Evolutionary conservation across 164 flowering plant species (phyloP).

Genomic region (Vitis labrusca): DNA sequence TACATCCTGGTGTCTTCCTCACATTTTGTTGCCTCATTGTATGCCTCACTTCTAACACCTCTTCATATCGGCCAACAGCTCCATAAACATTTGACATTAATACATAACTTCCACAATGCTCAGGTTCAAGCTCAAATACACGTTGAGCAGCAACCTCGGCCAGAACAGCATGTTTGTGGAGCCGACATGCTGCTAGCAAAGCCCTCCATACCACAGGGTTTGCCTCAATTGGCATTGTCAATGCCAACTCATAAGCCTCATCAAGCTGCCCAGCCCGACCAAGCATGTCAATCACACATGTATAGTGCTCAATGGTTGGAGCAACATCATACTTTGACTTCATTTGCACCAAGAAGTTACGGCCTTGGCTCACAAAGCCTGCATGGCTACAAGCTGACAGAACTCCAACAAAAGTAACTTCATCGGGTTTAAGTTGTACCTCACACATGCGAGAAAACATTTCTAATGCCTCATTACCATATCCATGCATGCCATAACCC

Average conservation of each 20-base stretch:
- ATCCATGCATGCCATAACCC: conserved; percentile 72
- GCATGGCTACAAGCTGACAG: conserved; percentile 68
- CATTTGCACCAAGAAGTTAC: conserved; percentile 34
- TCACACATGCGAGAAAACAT: conserved; percentile 43
- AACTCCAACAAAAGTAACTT: conserved; percentile 48
- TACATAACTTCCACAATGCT: conserved; percentile 67
- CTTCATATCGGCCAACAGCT: conserved; percentile 47
- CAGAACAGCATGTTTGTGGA: conserved; percentile 47
- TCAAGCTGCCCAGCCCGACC: conserved; percentile 61
- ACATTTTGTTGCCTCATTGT: conserved; percentile 52
- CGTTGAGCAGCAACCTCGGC: conserved; percentile 49
- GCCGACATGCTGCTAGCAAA: conserved; percentile 53
- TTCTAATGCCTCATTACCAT: conserved; percentile 47
- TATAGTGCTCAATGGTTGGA: conserved; percentile 65
- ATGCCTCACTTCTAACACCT: conserved; percentile 53
- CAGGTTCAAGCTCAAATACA: conserved; percentile 60
- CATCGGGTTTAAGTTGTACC: conserved; percentile 33
- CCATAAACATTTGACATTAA: conserved; percentile 69
- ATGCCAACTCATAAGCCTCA: conserved; percentile 48
- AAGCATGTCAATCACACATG: conserved; percentile 70
- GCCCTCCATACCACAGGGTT: conserved; percentile 69
- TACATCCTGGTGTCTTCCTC: conserved; percentile 72
- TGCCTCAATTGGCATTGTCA: conserved; percentile 41
- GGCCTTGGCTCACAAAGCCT: conserved; percentile 49
- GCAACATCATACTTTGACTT: conserved; percentile 34